Evolutionary conservation across 495 filamentous ascomycete genomes (phyloP).

Genomic region (Penicillium manginii): DNA sequence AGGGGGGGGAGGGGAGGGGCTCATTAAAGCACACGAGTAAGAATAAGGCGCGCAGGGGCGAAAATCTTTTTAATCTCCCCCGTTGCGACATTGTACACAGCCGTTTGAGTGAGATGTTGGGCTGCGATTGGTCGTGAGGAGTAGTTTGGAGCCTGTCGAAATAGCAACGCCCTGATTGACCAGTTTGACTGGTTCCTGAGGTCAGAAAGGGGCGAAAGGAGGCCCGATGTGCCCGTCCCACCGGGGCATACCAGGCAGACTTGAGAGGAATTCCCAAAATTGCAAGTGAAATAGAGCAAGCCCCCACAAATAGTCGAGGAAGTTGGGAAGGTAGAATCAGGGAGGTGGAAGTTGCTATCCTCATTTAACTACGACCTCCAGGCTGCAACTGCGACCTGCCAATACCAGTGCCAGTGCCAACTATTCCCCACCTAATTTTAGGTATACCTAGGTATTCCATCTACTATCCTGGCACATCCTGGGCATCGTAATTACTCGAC

Average conservation of each 20-base stretch:
- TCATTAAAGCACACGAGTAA: not conserved
- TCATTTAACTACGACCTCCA: too few relatives aligned
- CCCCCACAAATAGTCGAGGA: not conserved
- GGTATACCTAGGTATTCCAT: not conserved
- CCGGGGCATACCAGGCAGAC: constrained; percentile 12
- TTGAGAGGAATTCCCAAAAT: constrained; percentile 13
- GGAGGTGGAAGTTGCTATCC: too few relatives aligned
- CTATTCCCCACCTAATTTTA: too few relatives aligned
- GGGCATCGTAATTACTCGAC: not conserved
- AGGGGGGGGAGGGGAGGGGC: not conserved
- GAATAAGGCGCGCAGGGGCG: constrained; percentile 4
- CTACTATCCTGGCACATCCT: not conserved
- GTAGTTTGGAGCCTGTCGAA: not conserved
- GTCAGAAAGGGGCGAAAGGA: constrained; percentile 12
- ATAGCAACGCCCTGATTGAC: not conserved
- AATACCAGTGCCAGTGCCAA: too few relatives aligned
- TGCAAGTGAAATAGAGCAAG: not conserved
- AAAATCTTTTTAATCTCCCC: constrained; percentile 9
- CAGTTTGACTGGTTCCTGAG: constrained; percentile 18
- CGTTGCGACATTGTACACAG: constrained; percentile 6
- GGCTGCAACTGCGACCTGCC: too few relatives aligned
- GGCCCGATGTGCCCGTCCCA: constrained; percentile 21
- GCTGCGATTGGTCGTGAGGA: not conserved
- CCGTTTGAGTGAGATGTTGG: not conserved
- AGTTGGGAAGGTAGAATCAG: too few relatives aligned